Conservation (phyloP, 148 eudicot genomes). For the Silene uniflora region DNA sequence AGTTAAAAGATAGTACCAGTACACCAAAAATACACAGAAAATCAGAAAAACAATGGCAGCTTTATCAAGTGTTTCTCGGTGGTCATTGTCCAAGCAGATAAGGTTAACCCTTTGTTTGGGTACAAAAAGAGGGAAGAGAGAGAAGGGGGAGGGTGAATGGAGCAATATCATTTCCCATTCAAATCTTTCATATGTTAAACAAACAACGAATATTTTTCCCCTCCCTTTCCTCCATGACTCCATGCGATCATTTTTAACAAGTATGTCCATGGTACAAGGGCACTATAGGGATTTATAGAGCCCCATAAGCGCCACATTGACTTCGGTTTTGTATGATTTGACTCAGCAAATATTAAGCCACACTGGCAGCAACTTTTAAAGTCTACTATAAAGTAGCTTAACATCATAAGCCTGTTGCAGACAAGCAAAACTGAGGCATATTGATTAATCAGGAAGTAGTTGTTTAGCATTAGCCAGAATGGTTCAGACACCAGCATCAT, state of each 20-base stretch:
- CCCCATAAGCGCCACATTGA: not conserved
- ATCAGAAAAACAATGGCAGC: not conserved
- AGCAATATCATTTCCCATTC: not conserved
- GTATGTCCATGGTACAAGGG: not conserved
- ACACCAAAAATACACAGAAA: not conserved
- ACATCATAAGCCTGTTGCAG: not conserved
- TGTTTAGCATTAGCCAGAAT: not conserved
- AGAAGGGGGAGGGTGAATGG: not conserved
- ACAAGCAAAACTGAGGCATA: not conserved
- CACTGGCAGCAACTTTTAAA: not conserved
- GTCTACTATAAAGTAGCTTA: too few relatives aligned
- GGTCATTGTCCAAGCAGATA: not conserved
- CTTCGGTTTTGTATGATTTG: not conserved
- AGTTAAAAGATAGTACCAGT: not conserved
- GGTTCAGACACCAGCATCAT: not conserved
- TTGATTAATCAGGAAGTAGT: not conserved
- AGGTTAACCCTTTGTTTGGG: not conserved
- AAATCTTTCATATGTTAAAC: not conserved
- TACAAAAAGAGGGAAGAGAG: not conserved
- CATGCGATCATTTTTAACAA: too few relatives aligned
- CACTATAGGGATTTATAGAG: not conserved
- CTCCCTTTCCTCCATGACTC: not conserved
- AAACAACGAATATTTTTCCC: not conserved
- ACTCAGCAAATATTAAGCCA: not conserved
- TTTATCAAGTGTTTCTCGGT: not conserved